These are phyloP conservation scores for Sporobolus alterniflorus DNA, from an alignment of 202 grass and related monocot species.

Conservation along the genomic window DNA sequence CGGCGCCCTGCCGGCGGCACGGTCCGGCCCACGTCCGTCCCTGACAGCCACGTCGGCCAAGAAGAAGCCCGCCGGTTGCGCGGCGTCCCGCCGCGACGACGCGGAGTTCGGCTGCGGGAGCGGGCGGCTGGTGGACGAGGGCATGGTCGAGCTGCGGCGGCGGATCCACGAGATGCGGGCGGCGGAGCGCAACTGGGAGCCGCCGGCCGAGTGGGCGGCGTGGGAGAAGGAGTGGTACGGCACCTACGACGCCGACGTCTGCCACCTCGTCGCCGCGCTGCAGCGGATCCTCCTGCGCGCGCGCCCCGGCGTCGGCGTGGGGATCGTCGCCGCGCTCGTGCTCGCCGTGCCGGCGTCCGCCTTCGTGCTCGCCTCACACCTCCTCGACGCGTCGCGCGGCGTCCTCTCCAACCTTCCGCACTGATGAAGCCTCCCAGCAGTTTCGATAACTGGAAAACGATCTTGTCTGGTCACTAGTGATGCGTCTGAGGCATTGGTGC, in stretches of 20 bases:
- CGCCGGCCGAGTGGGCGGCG: conserved; percentile 36
- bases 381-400: too few relatives aligned
- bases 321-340: conserved; percentile 14
- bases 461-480: too few relatives aligned
- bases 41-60: too few relatives aligned
- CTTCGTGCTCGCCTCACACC: not conserved
- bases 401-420: too few relatives aligned
- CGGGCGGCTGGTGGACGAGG: conserved; percentile 53
- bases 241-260: conserved; percentile 62
- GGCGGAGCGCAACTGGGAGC: conserved; percentile 49
- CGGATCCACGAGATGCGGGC: conserved; percentile 58
- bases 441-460: too few relatives aligned
- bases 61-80: not conserved
- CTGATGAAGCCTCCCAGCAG: too few relatives aligned
- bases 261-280: conserved; percentile 34
- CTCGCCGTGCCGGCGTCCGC: conserved; percentile 48
- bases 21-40: not conserved
- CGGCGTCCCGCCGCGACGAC: conserved; percentile 15
- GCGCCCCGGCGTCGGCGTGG: conserved; percentile 51
- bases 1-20: too few relatives aligned
- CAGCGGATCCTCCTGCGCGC: conserved; percentile 50
- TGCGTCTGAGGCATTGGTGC: too few relatives aligned
- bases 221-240: conserved; percentile 73
- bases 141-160: conserved; percentile 55
- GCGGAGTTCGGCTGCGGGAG: conserved; percentile 19